Evolutionary conservation across 345 rosid genomes (phyloP).

Genomic region (Kandelia obovata): DNA sequence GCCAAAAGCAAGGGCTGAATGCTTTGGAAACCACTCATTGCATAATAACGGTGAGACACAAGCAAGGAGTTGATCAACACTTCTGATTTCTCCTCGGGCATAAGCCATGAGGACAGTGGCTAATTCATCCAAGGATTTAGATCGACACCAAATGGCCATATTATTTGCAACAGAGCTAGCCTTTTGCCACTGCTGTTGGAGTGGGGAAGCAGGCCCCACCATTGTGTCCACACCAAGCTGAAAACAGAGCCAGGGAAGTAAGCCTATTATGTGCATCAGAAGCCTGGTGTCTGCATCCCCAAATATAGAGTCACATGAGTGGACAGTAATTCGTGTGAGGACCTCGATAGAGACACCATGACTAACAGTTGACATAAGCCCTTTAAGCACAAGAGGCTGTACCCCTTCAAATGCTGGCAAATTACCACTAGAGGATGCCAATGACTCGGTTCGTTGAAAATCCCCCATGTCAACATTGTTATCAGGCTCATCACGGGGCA

Average conservation of each 20-base stretch:
- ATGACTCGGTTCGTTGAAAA: constrained; percentile 63
- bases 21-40: constrained; percentile 95
- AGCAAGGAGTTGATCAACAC: constrained; percentile 73
- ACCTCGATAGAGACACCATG: constrained; percentile 88
- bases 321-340: constrained; percentile 77
- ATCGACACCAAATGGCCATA: constrained; percentile 79
- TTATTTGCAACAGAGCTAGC: constrained; percentile 85
- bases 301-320: constrained; percentile 92
- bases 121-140: constrained; percentile 68
- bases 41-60: constrained; percentile 81
- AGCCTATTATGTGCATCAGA: constrained; percentile 91
- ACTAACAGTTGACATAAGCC: constrained; percentile 88
- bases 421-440: constrained; percentile 66
- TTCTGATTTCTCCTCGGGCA: constrained; percentile 74
- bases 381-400: constrained; percentile 97
- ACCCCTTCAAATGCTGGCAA: constrained; percentile 91
- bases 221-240: constrained; percentile 70
- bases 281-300: constrained; percentile 92
- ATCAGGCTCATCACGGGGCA: constrained; percentile 89
- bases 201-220: constrained; percentile 61
- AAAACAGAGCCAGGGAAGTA: constrained; percentile 98
- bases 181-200: constrained; percentile 81
- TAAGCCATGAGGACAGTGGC: constrained; percentile 70
- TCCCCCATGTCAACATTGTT: constrained; percentile 47
- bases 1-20: constrained; percentile 94